phyloP scores from a whole-genome alignment of 768 basidiomycete genomes.

The Dacryopinax spathularia region DNA sequence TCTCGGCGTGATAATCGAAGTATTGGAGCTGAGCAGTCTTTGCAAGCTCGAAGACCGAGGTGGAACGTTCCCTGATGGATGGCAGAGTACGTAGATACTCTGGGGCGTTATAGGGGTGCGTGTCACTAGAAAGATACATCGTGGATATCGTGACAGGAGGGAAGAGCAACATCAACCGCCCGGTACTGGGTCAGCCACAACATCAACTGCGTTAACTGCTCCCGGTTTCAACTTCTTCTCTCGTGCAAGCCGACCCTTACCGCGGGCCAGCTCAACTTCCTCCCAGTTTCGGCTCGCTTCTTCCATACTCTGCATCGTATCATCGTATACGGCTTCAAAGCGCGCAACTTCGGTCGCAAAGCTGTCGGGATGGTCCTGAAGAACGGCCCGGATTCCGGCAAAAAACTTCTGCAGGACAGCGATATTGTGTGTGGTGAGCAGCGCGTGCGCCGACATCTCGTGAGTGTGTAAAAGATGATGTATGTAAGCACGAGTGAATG shows the following conservation, averaged over 20 bases:
- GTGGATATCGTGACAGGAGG: neutral
- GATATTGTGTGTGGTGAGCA: slow-evolving; percentile 65
- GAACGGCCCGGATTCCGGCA: slow-evolving; percentile 35
- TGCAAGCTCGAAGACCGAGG: slow-evolving; percentile 63
- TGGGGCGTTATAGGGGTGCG: neutral
- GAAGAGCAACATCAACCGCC: no score
- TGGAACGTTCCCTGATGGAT: slow-evolving; percentile 78
- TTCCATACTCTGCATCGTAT: slow-evolving; percentile 30
- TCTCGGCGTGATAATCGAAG: slow-evolving; percentile 72
- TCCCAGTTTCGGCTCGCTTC: slow-evolving; percentile 45
- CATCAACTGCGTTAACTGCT: neutral
- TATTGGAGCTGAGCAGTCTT: slow-evolving; percentile 61
- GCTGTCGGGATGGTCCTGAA: slow-evolving; percentile 9
- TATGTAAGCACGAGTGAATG: slow-evolving; percentile 47
- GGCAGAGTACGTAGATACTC: slow-evolving; percentile 72
- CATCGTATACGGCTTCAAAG: slow-evolving; percentile 43
- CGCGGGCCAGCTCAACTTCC: slow-evolving; percentile 53
- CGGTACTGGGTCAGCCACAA: no score
- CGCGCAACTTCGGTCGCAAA: slow-evolving; percentile 32
- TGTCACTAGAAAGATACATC: no score
- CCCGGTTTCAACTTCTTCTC: slow-evolving; percentile 36
- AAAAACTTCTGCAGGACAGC: slow-evolving; percentile 53
- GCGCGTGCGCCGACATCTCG: slow-evolving; percentile 73
- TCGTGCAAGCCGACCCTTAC: slow-evolving; percentile 57
- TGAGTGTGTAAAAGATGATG: slow-evolving; percentile 80